Base-by-base conservation (phyloP, 768 basidiomycete species). In the Termitomyces bulborhizus region DNA sequence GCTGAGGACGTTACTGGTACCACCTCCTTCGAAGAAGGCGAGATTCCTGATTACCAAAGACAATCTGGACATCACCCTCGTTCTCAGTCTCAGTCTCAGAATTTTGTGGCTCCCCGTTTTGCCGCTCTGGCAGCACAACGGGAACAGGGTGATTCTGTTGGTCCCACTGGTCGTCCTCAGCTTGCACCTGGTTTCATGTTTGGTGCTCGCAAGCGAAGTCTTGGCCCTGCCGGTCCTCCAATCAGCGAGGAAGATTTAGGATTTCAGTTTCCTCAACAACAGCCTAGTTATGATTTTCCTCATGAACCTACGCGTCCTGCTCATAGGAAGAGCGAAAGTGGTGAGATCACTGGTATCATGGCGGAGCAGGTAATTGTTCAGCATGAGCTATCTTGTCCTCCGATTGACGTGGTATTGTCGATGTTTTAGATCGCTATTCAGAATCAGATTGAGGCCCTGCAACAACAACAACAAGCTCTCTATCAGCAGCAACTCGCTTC, bases 161-260 rank as follows among this genome's bases (percentile, higher is more conserved):
- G 90, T 32, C 83, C 90, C 15, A 80, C 86, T 29, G 87, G 90
- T 44, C 85, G 93, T 58, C 93, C 92, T 39, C 92, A 94, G 66
- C 82, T 95, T 39, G 91, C 92, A 11, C 93, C 93, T n/a, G 77
- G 79, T 47, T 96, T 97, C 71, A 92, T 87, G 78, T 97, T 95
- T 68, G 94, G 93, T 47, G 82, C 84, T 54, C 74, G 83, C 27
- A 83, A 80, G 65, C 75, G 76, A 40, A 68, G 70, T 31, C 72
- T 76, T 40, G 72, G 76, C 26, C 77, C 81, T 12, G 76, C 87
- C 71, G 87, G 83, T 3, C 86, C 88, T 29, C 75, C 88, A 36
- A 87, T 89, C 65, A 87, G 80, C 57, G 90, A 92, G 67, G 92
- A 91, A 57, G 91, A 92, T 63, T 70, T 78, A 48, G 83, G 82